Percentiles rank a stretch among this genome's conserved stretches.
Conservation (phyloP, 306 rosid species). For the Inga laurina region DNA sequence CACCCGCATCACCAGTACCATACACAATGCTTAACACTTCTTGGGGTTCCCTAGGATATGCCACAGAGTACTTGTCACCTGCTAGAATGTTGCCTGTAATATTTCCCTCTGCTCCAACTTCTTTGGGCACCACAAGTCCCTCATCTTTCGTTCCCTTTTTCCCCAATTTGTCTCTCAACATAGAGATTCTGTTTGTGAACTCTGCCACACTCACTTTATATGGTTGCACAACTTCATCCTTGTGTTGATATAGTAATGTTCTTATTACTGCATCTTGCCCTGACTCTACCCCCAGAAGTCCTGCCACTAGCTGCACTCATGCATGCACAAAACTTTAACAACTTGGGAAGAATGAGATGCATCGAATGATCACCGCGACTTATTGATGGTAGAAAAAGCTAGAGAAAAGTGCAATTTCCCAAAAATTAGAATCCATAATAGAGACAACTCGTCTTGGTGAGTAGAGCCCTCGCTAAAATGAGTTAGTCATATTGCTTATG, state of each 20-base stretch:
- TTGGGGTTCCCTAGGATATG: neutral
- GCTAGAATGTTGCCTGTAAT: neutral
- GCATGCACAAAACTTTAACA: neutral
- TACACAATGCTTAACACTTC: neutral
- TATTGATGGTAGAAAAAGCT: too few relatives aligned
- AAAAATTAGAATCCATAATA: too few relatives aligned
- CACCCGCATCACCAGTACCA: neutral
- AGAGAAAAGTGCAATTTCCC: too few relatives aligned
- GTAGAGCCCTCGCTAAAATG: too few relatives aligned
- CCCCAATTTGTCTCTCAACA: conserved; percentile 62
- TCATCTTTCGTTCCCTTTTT: conserved; percentile 61
- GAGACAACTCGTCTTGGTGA: too few relatives aligned
- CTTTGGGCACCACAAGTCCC: neutral
- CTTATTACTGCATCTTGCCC: conserved; percentile 87
- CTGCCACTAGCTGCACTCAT: conserved; percentile 65
- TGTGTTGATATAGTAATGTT: conserved; percentile 48
- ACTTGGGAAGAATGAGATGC: too few relatives aligned
- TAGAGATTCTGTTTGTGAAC: conserved; percentile 65
- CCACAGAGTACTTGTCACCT: neutral
- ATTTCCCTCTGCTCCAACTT: neutral
- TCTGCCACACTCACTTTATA: conserved; percentile 61
- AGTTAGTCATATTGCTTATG: too few relatives aligned
- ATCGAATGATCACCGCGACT: too few relatives aligned
- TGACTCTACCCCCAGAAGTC: conserved; percentile 72
- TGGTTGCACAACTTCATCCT: conserved; percentile 34